Evolutionary conservation across 148 eudicot species (phyloP), one percentile per base, ranked within the genome.

Genomic region (Beta vulgaris): DNA sequence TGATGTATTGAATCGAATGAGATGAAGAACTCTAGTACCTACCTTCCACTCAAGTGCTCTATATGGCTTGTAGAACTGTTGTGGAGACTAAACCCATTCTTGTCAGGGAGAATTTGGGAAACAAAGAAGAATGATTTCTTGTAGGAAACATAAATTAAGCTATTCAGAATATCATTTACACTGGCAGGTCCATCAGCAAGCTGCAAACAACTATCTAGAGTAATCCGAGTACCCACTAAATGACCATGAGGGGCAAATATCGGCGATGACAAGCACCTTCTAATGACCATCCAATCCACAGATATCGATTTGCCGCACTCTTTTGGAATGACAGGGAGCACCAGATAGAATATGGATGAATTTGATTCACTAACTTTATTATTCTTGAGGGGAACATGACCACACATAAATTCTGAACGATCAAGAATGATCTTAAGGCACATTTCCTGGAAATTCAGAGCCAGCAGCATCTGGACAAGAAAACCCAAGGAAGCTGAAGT

Each of bases 211-310:
- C 53, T 73, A 49, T 68, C 72, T 28, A 68, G 40, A 70, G 77
- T 68, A 71, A 66, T 48, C 37, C 37, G 72, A 48, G 69, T 48
- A 25, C 49, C 81, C 68, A 25, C 73, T 69, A 65, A 54, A 67
- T 57, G 63, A 61, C 78, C 46, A 40, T 79, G 70, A 71, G 77
- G 55, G 40, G 76, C 77, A 78, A 96, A 96, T 74, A 89, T 82
- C 37, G 97, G 91, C 43, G 99, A 96, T 44, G 93, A 92, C 78
- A 96, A 84, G 75, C 98, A 92, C 86, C 83, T 93, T 68, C 72
- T 90, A 36, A 96, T 71, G 37, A 84, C 73, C 72, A 69, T 82
- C 99, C 99, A 96, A 77, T 96, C 98, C 26, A 92, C 85, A 63
- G 78, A 72, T 79, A 88, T 79, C 67, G 51, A 72, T 23, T 68